phyloP scores from a whole-genome alignment of 2,329 filamentous ascomycete genomes.

The Cordyceps fumosorosea region DNA sequence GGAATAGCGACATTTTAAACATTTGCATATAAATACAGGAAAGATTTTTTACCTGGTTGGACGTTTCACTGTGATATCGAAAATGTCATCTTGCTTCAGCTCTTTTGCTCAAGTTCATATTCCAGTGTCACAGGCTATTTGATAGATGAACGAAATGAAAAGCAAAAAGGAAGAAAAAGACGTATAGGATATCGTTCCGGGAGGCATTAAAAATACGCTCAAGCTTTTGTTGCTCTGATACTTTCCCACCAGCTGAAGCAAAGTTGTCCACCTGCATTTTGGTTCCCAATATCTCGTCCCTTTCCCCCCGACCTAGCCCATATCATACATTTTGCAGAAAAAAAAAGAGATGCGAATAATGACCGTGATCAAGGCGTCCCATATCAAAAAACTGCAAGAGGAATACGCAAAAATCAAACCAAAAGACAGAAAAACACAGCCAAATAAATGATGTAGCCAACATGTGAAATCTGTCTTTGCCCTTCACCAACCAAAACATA shows the following conservation, averaged over 20 bases:
- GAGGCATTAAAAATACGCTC: not conserved
- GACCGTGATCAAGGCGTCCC: not conserved
- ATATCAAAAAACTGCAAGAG: not conserved
- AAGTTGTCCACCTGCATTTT: not conserved
- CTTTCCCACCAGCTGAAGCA: not conserved
- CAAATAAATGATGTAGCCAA: constrained; percentile 8
- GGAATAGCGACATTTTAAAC: not conserved
- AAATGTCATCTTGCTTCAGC: not conserved
- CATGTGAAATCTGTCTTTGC: not conserved
- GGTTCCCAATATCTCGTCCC: not conserved
- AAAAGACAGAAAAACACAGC: not conserved
- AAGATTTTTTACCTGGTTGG: not conserved
- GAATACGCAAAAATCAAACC: constrained; percentile 2
- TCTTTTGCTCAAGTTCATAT: not conserved
- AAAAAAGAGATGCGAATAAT: not conserved
- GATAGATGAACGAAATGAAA: not conserved
- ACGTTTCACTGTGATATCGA: not conserved
- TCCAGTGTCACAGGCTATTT: not conserved
- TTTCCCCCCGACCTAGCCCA: not conserved
- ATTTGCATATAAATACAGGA: not conserved
- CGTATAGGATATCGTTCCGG: not conserved
- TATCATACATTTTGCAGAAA: constrained; percentile 8
- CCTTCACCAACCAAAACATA: constrained; percentile 6
- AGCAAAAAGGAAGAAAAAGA: constrained; percentile 1
- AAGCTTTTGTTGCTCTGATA: no score